These are phyloP conservation scores for Phylloporus rhodoxanthus DNA, from an alignment of 768 basidiomycete species.

Conservation along the genomic window DNA sequence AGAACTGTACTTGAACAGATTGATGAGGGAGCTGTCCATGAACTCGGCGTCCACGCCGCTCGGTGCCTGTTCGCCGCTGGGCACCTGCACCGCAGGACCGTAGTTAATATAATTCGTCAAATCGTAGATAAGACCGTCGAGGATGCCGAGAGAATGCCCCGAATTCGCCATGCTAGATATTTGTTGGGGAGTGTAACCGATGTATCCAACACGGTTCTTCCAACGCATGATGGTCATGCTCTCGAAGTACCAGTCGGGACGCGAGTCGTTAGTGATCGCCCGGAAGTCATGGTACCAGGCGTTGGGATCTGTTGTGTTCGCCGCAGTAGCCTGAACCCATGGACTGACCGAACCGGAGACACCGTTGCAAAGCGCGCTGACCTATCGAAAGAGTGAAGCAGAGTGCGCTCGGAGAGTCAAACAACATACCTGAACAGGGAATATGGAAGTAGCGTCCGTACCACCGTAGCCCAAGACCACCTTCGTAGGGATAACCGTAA, in stretches of 20 bases:
- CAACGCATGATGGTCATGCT: constrained; percentile 91
- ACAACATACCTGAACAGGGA: constrained; percentile 82
- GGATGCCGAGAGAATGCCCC: constrained; percentile 73
- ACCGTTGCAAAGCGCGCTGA: constrained; percentile 90
- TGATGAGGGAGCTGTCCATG: constrained; percentile 64
- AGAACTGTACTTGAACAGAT: constrained; percentile 68
- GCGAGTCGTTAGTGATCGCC: constrained; percentile 75
- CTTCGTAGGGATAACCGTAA: constrained; percentile 72
- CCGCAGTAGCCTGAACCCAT: constrained; percentile 70
- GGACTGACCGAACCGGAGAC: constrained; percentile 74
- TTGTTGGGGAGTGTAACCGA: constrained; percentile 76
- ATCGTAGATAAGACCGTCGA: constrained; percentile 83
- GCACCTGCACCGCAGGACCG: constrained; percentile 51
- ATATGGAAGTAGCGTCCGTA: constrained; percentile 61
- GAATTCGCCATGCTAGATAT: constrained; percentile 63
- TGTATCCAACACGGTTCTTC: constrained; percentile 79
- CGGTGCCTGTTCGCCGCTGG: constrained; percentile 43
- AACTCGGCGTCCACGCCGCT: constrained; percentile 48
- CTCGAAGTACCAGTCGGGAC: constrained; percentile 98
- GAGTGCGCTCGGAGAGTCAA: neutral
- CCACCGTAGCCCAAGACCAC: constrained; percentile 83
- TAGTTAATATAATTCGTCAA: constrained; percentile 71
- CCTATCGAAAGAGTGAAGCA: constrained; percentile 39
- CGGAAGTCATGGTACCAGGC: constrained; percentile 95
- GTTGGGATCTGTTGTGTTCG: constrained; percentile 72